These are phyloP conservation scores for maize (Zea mays) DNA, from an alignment of 176 grass and related monocot genomes.

Conservation along the genomic window DNA sequence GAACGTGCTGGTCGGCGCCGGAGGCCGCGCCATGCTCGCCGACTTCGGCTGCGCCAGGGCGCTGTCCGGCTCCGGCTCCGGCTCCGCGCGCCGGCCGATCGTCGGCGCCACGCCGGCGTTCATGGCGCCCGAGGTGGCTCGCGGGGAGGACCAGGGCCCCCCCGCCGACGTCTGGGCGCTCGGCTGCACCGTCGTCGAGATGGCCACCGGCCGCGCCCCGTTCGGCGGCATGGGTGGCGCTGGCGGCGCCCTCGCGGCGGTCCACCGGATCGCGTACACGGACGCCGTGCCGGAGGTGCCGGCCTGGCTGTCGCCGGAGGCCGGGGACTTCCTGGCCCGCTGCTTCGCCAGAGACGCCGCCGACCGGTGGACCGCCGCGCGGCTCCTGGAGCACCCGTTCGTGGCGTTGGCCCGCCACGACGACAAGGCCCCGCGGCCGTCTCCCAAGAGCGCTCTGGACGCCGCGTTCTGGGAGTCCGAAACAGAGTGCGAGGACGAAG, in stretches of 20 bases:
- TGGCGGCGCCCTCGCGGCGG: constrained; percentile 45
- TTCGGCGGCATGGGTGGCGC: constrained; percentile 44
- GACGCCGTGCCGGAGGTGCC: constrained; percentile 59
- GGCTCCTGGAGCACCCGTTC: constrained; percentile 66
- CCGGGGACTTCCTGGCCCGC: constrained; percentile 51
- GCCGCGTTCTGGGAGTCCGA: constrained; percentile 60
- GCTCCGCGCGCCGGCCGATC: constrained; percentile 28
- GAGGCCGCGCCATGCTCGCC: constrained; percentile 63
- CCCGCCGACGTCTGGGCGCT: constrained; percentile 81
- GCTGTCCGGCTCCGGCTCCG: no score
- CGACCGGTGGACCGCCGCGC: constrained; percentile 49
- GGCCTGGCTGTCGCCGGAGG: constrained; percentile 54
- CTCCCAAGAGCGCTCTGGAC: constrained; percentile 76
- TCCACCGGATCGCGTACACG: constrained; percentile 71
- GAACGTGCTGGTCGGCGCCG: constrained; percentile 64
- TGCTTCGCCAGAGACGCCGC: constrained; percentile 54
- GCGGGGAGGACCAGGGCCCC: constrained; percentile 70
- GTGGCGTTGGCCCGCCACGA: constrained; percentile 12
- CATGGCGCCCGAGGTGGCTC: constrained; percentile 86
- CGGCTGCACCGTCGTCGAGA: constrained; percentile 76
- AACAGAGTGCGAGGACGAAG: constrained; percentile 36
- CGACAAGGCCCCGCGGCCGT: constrained; percentile 40
- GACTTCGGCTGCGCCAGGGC: constrained; percentile 73
- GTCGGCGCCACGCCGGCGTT: constrained; percentile 87
- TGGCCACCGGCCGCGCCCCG: constrained; percentile 65